Evolutionary conservation across 1,284 basidiomycete genomes (phyloP), one percentile per base, ranked within the genome.

Genomic region (Ceratobasidium sp.): DNA sequence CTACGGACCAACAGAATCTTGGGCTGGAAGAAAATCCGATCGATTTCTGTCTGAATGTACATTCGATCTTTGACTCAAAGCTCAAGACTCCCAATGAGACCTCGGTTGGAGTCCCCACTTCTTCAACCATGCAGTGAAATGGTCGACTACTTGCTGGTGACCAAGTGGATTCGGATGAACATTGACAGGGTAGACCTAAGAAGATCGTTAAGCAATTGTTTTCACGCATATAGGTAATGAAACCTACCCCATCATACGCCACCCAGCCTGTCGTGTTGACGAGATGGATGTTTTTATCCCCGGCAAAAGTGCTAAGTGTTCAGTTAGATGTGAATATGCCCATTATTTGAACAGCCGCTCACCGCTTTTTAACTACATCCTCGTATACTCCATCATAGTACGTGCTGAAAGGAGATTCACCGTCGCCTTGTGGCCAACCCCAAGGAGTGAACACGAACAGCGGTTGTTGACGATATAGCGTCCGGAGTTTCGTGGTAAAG

Each of bases 241-340:
- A n/a, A 58, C 76, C 34, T 50, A 78, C 85, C 74, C 88, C 86
- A 0, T 78, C 83, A 71, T 77, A 86, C 0, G 81, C 80, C 16
- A 87, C 83, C 86, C 86, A 89, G 3, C 86, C 86, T 0, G 85
- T 87, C 1, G 87, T 86, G 75, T 88, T 82, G 28, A 88, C 86
- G 0, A 88, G 80, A 78, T 84, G 86, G 10, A 86, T 81, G 73
- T 85, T 82, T 59, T 80, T 77, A 75, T 87, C 86, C 6, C 85
- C 86, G 1, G 78, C 69, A 75, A 79, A 64, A 78, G 84, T 77
- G 64, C 80, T 80, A 62, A 62, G 6, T 16, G n/a, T n/a, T n/a
- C n/a, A 30, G 21, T 16, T 36, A 72, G n/a, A 50, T 26, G 2
- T 36, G 23, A 12, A 28, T 39, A 39, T 39, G 14, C 14, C 36